A percentile compares a stretch with the other conserved stretches of the same genome.
Conservation (phyloP, 805 yeast species). For the Wickerhamiella brachini region DNA sequence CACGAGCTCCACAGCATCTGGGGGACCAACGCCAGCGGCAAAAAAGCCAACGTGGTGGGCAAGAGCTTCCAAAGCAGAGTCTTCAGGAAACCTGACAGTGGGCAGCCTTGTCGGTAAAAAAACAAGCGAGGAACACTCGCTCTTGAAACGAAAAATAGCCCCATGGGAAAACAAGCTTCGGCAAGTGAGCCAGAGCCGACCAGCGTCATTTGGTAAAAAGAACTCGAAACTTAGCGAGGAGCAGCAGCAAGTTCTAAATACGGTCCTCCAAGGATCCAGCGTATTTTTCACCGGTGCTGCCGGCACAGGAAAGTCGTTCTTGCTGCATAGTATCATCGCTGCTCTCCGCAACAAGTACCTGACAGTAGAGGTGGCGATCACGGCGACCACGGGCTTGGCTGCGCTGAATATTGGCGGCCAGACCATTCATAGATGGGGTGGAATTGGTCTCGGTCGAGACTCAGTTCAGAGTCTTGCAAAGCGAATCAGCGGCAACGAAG, state of each 20-base stretch:
- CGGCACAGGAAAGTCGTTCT: slow-evolving; percentile 91
- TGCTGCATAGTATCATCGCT: slow-evolving; percentile 50
- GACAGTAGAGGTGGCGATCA: slow-evolving; percentile 50
- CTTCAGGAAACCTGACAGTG: not conserved
- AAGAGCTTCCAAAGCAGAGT: not conserved
- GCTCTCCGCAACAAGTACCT: slow-evolving; percentile 31
- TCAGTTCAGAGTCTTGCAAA: slow-evolving; percentile 17
- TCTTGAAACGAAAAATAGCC: not conserved
- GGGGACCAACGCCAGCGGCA: not conserved
- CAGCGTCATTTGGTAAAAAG: not conserved
- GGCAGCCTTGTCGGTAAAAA: not conserved
- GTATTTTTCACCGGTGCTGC: slow-evolving; percentile 95
- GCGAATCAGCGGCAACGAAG: slow-evolving; percentile 13
- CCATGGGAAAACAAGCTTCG: not conserved
- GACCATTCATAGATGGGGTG: slow-evolving; percentile 73
- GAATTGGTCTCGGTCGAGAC: slow-evolving; percentile 62
- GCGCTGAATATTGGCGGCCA: slow-evolving; percentile 84
- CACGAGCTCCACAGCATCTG: not conserved
- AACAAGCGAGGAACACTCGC: not conserved
- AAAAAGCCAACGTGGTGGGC: not conserved
- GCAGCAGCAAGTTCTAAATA: slow-evolving; percentile 41
- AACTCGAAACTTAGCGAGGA: slow-evolving; percentile 22
- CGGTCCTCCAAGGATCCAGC: slow-evolving; percentile 43
- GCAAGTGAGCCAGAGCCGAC: not conserved
- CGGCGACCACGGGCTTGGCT: slow-evolving; percentile 94